Conservation (phyloP, 2,329 filamentous ascomycete species). For the Drechslera avenae region DNA sequence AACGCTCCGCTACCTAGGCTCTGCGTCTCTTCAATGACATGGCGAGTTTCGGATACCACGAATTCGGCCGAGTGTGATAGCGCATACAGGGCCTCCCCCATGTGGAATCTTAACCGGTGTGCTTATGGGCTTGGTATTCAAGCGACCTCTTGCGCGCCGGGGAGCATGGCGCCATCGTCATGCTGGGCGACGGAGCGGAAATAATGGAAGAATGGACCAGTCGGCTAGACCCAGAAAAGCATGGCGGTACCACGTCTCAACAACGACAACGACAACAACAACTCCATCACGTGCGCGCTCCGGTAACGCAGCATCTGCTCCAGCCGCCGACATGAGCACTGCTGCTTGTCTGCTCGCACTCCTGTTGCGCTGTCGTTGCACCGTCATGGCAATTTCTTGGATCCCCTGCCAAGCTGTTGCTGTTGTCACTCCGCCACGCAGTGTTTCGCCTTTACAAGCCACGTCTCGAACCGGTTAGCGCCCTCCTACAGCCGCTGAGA, state of each 20-base stretch:
- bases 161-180: neutral
- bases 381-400: conserved; percentile 4
- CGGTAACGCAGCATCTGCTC: neutral
- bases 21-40: neutral
- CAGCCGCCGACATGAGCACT: neutral
- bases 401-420: conserved; percentile 17
- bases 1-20: too few relatives aligned
- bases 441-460: conserved; percentile 9
- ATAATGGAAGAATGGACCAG: neutral
- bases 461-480: conserved; percentile 1
- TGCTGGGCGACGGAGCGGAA: neutral
- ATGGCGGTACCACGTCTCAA: neutral
- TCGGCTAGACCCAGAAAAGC: neutral
- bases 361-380: neutral
- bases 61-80: conserved; percentile 6
- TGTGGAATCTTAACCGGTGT: conserved; percentile 1
- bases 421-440: neutral
- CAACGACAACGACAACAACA: too few relatives aligned
- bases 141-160: conserved; percentile 3
- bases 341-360: neutral
- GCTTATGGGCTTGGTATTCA: conserved; percentile 1
- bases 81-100: conserved; percentile 6
- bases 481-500: neutral
- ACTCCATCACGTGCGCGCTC: neutral
- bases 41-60: conserved; percentile 3